Conservation (phyloP, 257 asterid genomes). For the Solanum infundibuliforme region DNA sequence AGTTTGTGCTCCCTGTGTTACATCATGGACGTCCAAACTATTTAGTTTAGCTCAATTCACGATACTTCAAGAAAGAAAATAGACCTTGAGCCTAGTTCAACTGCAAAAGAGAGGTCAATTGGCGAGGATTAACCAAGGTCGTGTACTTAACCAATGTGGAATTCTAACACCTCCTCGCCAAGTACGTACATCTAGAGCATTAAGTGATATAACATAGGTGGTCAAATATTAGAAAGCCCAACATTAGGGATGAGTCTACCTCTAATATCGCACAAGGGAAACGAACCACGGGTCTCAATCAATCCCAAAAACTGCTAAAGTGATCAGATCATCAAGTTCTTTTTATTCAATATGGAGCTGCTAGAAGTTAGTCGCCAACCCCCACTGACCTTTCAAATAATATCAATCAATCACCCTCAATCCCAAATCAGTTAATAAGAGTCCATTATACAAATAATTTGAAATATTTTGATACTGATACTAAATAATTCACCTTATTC, state of each 20-base stretch:
- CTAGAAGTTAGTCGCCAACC: background rate
- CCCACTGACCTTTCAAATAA: background rate
- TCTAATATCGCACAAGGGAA: background rate
- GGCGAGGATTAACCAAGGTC: background rate
- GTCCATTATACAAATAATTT: background rate
- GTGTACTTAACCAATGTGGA: background rate
- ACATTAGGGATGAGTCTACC: background rate
- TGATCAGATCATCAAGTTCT: background rate
- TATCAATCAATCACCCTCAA: background rate
- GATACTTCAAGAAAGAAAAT: background rate
- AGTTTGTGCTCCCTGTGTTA: background rate
- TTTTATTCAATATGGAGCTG: background rate
- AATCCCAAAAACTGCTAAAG: background rate
- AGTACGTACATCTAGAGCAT: background rate
- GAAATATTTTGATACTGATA: background rate
- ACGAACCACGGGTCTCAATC: background rate
- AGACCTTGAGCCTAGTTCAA: background rate
- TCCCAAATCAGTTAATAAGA: background rate
- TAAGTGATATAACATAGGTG: background rate
- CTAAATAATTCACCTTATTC: too few species aligned
- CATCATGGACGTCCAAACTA: background rate
- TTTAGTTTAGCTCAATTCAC: background rate
- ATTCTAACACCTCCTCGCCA: background rate
- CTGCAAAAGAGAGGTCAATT: background rate
- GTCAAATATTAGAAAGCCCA: background rate